Percentiles rank a stretch among this genome's conserved stretches.
phyloP scores from a whole-genome alignment of 1,284 basidiomycete genomes.

The Leccinum pseudoinsigne region DNA sequence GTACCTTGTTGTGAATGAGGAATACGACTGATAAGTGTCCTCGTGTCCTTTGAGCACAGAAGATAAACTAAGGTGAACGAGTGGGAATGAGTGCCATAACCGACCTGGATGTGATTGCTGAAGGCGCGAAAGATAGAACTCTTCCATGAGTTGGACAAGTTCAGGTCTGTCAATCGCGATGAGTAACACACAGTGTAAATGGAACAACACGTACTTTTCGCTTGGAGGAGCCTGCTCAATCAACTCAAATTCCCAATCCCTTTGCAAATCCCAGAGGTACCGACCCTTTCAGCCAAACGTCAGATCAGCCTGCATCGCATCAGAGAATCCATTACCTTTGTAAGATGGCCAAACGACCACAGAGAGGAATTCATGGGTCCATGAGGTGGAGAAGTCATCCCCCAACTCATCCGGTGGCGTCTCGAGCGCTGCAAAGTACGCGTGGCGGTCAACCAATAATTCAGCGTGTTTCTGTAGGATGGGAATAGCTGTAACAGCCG shows the following conservation, averaged over 20 bases:
- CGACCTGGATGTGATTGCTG: constrained; percentile 70
- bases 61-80: constrained; percentile 7
- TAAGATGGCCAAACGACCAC: constrained; percentile 60
- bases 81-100: constrained; percentile 16
- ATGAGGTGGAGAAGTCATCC: constrained; percentile 56
- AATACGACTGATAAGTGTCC: constrained; percentile 82
- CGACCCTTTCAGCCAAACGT: constrained; percentile 53
- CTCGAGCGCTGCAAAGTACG: constrained; percentile 45
- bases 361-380: constrained; percentile 56
- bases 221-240: constrained; percentile 46
- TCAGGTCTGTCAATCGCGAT: constrained; percentile 34
- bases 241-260: constrained; percentile 74
- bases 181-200: constrained; percentile 1
- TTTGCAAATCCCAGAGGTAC: constrained; percentile 60
- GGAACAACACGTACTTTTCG: constrained; percentile 45
- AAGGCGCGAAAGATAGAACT: constrained; percentile 56
- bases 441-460: constrained; percentile 60
- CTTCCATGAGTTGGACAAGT: constrained; percentile 47
- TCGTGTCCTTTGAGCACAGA: constrained; percentile 53
- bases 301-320: constrained; percentile 11
- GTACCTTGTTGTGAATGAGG: constrained; percentile 81
- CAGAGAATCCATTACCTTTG: constrained; percentile 43
- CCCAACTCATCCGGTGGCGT: constrained; percentile 48
- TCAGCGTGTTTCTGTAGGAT: constrained; percentile 70
- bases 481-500: constrained; percentile 57